phyloP scores from a whole-genome alignment of 208 protist genomes.

The Trypanosoma conorhini region DNA sequence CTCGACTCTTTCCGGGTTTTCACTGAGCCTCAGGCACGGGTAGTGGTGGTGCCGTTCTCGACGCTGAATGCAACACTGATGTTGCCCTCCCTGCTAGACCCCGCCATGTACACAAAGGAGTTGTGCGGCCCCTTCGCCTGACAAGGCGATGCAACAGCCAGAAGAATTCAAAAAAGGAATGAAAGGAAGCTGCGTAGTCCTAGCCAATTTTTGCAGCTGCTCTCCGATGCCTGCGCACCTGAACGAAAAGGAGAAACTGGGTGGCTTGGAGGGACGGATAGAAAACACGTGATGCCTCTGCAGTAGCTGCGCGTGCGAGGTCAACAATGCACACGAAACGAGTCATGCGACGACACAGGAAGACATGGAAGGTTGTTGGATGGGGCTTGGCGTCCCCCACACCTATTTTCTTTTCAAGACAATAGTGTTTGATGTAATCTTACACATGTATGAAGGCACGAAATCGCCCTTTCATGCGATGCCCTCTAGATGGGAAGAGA shows the following conservation, averaged over 20 bases:
- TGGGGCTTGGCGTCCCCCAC: neutral
- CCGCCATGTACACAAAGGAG: slow-evolving; percentile 58
- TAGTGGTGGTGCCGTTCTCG: slow-evolving; percentile 61
- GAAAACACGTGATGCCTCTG: slow-evolving; percentile 1
- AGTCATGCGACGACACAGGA: neutral
- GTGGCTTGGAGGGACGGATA: neutral
- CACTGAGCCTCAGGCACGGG: slow-evolving; percentile 63
- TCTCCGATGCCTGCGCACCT: neutral
- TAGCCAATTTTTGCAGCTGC: neutral
- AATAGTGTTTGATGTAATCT: slow-evolving; percentile 2
- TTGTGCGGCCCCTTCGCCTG: slow-evolving; percentile 49
- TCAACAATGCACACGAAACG: neutral
- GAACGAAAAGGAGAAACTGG: slow-evolving; percentile 3
- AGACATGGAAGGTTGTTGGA: neutral
- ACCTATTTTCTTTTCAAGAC: neutral
- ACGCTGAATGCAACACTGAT: slow-evolving; percentile 63
- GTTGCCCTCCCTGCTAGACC: slow-evolving; percentile 57
- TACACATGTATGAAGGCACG: neutral
- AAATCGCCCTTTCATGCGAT: neutral
- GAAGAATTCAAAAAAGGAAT: too few species aligned
- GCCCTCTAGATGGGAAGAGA: neutral
- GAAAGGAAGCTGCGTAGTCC: neutral
- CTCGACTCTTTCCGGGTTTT: slow-evolving; percentile 53
- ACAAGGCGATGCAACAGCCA: neutral
- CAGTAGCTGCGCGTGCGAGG: neutral